A percentile compares a stretch with the other conserved stretches of the same genome.
Evolutionary conservation across 164 flowering plant genomes (phyloP).

Genomic region (Piper betle): DNA sequence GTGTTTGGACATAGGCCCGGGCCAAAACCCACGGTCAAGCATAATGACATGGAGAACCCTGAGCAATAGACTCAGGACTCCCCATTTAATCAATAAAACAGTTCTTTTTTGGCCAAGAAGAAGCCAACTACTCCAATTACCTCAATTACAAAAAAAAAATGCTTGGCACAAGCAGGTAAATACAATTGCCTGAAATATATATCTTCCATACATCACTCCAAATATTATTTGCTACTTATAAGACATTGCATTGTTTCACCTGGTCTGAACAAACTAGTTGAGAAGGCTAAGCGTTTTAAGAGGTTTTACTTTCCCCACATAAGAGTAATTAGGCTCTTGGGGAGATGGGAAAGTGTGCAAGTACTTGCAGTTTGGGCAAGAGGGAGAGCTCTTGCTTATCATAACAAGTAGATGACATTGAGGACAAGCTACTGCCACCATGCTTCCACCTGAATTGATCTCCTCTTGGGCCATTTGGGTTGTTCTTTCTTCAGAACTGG

Average conservation of each 20-base stretch:
- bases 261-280: constrained; percentile 1
- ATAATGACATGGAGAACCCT: no score
- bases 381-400: constrained; percentile 44
- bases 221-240: no score
- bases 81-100: no score
- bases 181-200: no score
- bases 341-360: constrained; percentile 34
- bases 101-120: no score
- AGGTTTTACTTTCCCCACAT: constrained; percentile 17
- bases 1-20: no score
- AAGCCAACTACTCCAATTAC: no score
- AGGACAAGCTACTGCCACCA: constrained; percentile 56
- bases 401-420: constrained; percentile 68
- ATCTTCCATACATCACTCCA: no score
- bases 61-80: no score
- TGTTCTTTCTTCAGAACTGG: constrained; percentile 3
- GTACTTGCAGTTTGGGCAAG: constrained; percentile 70
- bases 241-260: background rate
- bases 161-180: no score
- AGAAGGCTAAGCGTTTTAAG: constrained; percentile 33
- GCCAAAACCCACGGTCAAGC: no score
- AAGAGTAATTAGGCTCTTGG: constrained; percentile 7
- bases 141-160: no score
- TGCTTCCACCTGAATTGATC: constrained; percentile 16
- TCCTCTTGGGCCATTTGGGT: constrained; percentile 5